A percentile compares a stretch with the other conserved stretches of the same genome.
These are phyloP conservation scores for Forsythia suspensa DNA, from an alignment of 257 asterid species.

Conservation along the genomic window DNA sequence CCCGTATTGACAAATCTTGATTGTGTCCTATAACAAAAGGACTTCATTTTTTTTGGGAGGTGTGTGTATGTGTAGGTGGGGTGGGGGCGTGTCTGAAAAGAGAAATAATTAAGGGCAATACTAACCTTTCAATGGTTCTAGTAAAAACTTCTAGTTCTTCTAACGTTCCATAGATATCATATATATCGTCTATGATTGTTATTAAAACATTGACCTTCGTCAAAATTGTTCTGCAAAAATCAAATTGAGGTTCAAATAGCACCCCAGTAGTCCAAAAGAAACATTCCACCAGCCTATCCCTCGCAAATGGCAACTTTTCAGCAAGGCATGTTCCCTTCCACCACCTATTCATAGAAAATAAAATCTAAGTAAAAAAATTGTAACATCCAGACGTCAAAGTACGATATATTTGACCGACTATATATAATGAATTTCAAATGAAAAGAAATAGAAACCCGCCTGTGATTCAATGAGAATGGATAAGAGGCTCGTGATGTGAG, in stretches of 20 bases:
- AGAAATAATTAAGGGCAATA: not conserved
- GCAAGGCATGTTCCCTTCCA: constrained; percentile 9
- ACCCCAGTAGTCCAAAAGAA: constrained; percentile 15
- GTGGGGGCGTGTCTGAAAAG: not conserved
- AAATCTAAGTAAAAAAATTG: not conserved
- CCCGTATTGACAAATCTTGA: too few species aligned
- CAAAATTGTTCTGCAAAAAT: not conserved
- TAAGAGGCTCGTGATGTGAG: too few species aligned
- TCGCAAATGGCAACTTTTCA: constrained; percentile 14
- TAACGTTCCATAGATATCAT: constrained; percentile 9
- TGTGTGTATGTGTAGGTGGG: too few species aligned
- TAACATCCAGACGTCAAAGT: too few species aligned
- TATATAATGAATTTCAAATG: too few species aligned
- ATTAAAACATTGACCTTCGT: not conserved
- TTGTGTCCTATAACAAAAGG: not conserved
- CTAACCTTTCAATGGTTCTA: not conserved
- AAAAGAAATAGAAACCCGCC: too few species aligned
- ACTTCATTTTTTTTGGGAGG: not conserved
- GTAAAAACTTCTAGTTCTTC: constrained; percentile 15
- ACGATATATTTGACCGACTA: too few species aligned
- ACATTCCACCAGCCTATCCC: constrained; percentile 16
- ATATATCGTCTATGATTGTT: constrained; percentile 4
- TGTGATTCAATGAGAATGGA: too few species aligned
- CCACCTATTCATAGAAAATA: constrained; percentile 7
- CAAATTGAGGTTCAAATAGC: constrained; percentile 12